phyloP scores from a whole-genome alignment of 441 rosid species.

The Codiaeum variegatum region DNA sequence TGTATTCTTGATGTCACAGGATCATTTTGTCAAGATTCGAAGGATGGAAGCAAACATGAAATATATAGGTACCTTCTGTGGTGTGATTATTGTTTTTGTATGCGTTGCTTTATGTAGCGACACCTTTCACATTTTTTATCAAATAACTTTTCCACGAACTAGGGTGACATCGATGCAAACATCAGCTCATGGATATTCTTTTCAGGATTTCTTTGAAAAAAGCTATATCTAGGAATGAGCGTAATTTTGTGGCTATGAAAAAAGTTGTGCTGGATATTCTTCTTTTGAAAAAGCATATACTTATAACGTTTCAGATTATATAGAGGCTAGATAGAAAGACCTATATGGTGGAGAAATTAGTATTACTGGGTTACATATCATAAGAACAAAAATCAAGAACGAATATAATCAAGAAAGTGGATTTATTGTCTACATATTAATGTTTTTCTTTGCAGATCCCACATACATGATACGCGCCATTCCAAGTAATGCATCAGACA shows the following conservation, averaged over 20 bases:
- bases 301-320: not conserved
- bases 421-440: not conserved
- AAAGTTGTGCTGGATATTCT: not conserved
- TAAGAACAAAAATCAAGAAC: conserved; percentile 6
- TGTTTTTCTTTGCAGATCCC: conserved; percentile 49
- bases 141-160: not conserved
- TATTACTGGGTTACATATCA: not conserved
- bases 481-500: conserved; percentile 82
- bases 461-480: conserved; percentile 79
- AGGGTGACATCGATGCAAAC: not conserved
- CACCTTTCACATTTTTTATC: not conserved
- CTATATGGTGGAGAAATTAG: not conserved
- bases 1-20: conserved; percentile 41
- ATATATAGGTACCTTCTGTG: conserved; percentile 60
- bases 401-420: not conserved
- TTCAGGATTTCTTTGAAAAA: not conserved
- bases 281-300: not conserved
- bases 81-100: not conserved
- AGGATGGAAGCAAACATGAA: conserved; percentile 80
- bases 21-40: conserved; percentile 58
- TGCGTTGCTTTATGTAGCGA: not conserved
- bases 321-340: not conserved
- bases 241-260: not conserved
- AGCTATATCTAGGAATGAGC: not conserved
- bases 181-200: not conserved